Evolutionary conservation across 176 grass and related monocot genomes (phyloP), one percentile per base, ranked within the genome.

Genomic region (Bothriochloa decipiens): DNA sequence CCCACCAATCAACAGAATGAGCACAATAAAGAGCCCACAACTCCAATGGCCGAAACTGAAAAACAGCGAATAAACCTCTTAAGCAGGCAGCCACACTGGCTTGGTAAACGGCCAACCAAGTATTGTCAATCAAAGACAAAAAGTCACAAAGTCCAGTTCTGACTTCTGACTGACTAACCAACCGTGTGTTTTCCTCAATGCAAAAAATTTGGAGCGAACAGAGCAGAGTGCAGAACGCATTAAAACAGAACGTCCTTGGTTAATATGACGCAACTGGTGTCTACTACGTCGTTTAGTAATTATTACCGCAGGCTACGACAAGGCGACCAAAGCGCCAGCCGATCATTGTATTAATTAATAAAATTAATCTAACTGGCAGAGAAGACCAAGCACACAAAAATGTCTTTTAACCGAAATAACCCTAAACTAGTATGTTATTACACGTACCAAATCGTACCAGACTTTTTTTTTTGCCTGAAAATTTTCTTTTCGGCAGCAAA

Each of bases 321-420:
- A 53, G 71, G 57, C 3, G 57, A 17, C 52, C 29, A 67, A 70
- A 78, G 36, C 35, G 35, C 35, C 29, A 32, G 29, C 29, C 29
- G 29, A 32, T 32, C 29, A 32, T 32, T 1, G 29, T 32, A 36
- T 36, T 36, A 36, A 36, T 36, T 36, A 36, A 36, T 36, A 36
- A 36, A 36, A 36, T 32, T 32, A 32, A 32, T 32, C 29, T 32
- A 32, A 32, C 29, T 32, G 29, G 29, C 29, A 32, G 29, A 32
- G 29, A 32, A 32, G 1, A 32, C 29, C 29, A 74, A 4, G 22
- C 20, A 37, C 12, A 71, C 76, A 82, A 45, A 80, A 26, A 29
- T 20, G 8, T 20, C 3, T 36, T 80, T 83, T 86, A 32, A 84
- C 84, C 49, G 0, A 70, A 85, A 70, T 47, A 15, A 4, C 22